These are phyloP conservation scores for Blastomyces gilchristii DNA, from an alignment of 2,329 filamentous ascomycete species.

Conservation along the genomic window DNA sequence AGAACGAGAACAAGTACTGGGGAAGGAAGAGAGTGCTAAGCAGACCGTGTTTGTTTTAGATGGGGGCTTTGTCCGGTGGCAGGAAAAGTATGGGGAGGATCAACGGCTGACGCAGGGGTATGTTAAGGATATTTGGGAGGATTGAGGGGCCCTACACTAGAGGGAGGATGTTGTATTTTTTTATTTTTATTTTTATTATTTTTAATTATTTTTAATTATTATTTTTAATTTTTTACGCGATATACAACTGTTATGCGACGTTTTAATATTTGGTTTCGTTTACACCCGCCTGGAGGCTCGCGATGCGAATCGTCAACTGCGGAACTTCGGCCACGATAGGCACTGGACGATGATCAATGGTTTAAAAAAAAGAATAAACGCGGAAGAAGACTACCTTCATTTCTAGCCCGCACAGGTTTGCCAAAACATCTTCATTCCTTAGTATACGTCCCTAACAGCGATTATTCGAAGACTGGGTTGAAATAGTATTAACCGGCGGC, in stretches of 20 bases:
- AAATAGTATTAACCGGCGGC: background rate
- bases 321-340: background rate
- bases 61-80: slow-evolving; percentile 79
- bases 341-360: background rate
- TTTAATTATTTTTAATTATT: background rate
- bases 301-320: background rate
- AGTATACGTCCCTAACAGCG: background rate
- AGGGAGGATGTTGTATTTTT: background rate
- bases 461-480: background rate
- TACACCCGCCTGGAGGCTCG: background rate
- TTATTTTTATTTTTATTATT: too few relatives aligned
- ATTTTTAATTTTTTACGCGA: background rate
- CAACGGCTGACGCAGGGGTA: slow-evolving; percentile 73
- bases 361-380: background rate
- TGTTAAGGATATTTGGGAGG: slow-evolving; percentile 72
- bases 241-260: background rate
- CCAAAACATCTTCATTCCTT: background rate
- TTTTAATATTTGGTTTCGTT: background rate
- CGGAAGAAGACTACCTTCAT: background rate
- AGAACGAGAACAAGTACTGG: slow-evolving; percentile 49
- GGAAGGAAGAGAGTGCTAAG: slow-evolving; percentile 30
- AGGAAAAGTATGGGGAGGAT: slow-evolving; percentile 69
- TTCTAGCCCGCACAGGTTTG: background rate
- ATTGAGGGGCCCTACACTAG: slow-evolving; percentile 23
- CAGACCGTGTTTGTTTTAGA: slow-evolving; percentile 78